A percentile compares a stretch with the other conserved stretches of the same genome.
Conservation (phyloP, 106 monocot genomes). For the Dendrobium nobile region DNA sequence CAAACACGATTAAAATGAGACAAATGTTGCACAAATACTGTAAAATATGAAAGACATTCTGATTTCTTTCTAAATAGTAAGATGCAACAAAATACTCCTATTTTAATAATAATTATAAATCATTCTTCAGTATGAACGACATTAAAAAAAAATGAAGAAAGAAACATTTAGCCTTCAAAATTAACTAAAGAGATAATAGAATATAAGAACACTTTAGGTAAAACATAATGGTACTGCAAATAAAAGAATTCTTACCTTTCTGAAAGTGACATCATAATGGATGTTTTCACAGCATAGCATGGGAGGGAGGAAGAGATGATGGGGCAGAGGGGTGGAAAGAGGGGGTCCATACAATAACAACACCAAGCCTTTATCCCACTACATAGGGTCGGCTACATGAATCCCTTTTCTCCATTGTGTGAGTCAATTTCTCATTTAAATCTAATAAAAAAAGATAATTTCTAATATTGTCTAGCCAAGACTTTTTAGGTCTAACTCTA, state of each 20-base stretch:
- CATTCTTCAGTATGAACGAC: not conserved
- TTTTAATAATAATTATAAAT: not conserved
- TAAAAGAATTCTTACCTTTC: not conserved
- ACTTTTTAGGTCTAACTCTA: too few relatives aligned
- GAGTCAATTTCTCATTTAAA: too few relatives aligned
- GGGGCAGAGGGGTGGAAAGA: too few relatives aligned
- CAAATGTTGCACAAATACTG: not conserved
- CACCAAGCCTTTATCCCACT: too few relatives aligned
- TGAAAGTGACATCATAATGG: not conserved
- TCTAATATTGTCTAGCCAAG: too few relatives aligned
- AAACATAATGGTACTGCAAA: not conserved
- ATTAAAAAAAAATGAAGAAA: not conserved
- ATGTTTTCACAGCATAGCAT: not conserved
- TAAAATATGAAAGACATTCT: not conserved
- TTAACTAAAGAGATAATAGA: not conserved
- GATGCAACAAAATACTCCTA: not conserved
- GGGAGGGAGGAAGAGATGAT: too few relatives aligned
- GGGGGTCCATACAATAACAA: too few relatives aligned
- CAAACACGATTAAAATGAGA: constrained; percentile 3
- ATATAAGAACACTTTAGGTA: not conserved
- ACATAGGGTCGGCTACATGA: too few relatives aligned
- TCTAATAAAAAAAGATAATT: too few relatives aligned
- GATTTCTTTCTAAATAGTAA: not conserved
- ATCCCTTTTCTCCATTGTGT: too few relatives aligned
- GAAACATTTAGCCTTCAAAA: not conserved